Evolutionary conservation across 148 eudicot genomes (phyloP).

Genomic region (Camellia sinensis): DNA sequence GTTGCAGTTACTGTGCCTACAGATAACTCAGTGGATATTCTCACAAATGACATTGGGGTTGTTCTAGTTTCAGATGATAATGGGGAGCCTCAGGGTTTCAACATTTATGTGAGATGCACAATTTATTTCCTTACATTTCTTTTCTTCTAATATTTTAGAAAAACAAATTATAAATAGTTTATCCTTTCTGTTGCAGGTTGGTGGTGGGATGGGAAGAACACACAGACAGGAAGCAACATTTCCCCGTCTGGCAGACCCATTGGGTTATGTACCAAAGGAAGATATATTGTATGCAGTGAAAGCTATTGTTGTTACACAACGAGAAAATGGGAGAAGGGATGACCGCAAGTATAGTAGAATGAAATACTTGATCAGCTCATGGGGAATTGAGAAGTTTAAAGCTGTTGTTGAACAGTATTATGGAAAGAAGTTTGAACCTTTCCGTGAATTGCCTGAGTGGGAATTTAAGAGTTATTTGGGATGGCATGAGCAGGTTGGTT

Average conservation of each 20-base stretch:
- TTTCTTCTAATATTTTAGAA: constrained; percentile 7
- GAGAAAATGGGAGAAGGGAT: constrained; percentile 98
- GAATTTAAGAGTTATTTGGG: constrained; percentile 92
- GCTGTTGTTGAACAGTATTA: constrained; percentile 84
- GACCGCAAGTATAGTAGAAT: constrained; percentile 93
- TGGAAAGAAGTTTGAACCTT: constrained; percentile 86
- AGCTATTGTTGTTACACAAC: constrained; percentile 93
- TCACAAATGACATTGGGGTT: constrained; percentile 91
- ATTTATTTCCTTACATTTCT: neutral
- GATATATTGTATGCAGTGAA: constrained; percentile 91
- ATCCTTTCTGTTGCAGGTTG: constrained; percentile 56
- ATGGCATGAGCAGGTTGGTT: constrained; percentile 92
- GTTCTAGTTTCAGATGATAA: constrained; percentile 79
- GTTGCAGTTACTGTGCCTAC: constrained; percentile 94
- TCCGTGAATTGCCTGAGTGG: constrained; percentile 92
- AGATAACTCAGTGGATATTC: constrained; percentile 90
- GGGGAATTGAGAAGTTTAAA: constrained; percentile 99
- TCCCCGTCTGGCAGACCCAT: constrained; percentile 87
- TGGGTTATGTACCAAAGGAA: constrained; percentile 97
- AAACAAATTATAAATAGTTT: neutral
- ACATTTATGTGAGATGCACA: constrained; percentile 67
- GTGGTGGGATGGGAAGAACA: constrained; percentile 99
- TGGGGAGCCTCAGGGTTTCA: constrained; percentile 92
- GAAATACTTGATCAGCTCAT: constrained; percentile 89
- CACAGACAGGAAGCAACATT: constrained; percentile 87